Base-by-base conservation (phyloP, 1,284 basidiomycete species). In the Cutaneotrichosporon sp. region DNA sequence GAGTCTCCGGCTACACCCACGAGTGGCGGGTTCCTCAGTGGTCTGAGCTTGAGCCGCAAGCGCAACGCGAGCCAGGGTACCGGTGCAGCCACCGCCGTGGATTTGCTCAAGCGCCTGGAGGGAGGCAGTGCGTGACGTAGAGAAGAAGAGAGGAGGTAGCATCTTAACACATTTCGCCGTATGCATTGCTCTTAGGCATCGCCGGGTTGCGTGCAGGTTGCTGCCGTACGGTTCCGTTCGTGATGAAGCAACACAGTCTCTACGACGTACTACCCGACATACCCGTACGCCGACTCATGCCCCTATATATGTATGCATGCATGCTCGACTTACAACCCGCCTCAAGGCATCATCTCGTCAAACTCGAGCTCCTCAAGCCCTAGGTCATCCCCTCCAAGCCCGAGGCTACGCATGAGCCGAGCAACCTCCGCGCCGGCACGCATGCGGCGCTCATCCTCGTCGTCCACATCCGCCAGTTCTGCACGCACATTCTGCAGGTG, bases 391-490 rank as follows among this genome's bases (percentile, higher is more conserved):
- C 50, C 63, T 9, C 55, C 64, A 47, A 69, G 43, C 11, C 65
- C 66, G 27, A 67, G 29, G 38, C 56, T 49, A 20, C 55, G 48
- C 62, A 74, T 59, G 22, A 75, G 60, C 38, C 61, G 57, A 37
- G 57, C 60, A 3, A 75, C 72, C 51, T 73, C 70, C 27, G 50
- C 57, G 10, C 61, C 72, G 0, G 72, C 72, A 11, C 65, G 49
- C 7, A 57, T 49, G 17, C 71, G 43, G 7, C 71, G 55, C 60
- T 68, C 66, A 52, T 73, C 70, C 49, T 68, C 65, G 51, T 71
- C 60, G 17, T 49, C 51, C 12, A 75, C 52, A 3, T 50, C 54
- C 8, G 65, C 55, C 6, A 75, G 50, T 50, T 75, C 69, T 2
- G 62, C 64, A 17, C 71, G 61, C 9, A 73, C 66, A 14, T 57